Evolutionary conservation across 169 alveolate species (phyloP), one percentile per base, ranked within the genome.

Genomic region (Cardiosporidium cionae): DNA sequence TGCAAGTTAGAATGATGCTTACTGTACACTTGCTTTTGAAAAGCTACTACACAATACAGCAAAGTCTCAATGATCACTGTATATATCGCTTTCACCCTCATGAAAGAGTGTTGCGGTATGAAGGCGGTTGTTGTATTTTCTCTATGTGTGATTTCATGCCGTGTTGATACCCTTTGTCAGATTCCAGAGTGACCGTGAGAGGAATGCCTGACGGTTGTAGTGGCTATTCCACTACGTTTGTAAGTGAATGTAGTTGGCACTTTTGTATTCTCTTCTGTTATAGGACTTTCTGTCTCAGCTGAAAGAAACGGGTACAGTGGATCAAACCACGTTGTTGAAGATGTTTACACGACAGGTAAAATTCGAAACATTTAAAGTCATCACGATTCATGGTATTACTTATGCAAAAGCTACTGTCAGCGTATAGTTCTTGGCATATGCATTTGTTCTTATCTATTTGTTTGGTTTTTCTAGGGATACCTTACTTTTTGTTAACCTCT

Each of bases 301-400:
- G 37, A 52, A 82, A 37, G 68, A 82, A 32, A 77, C 80, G 52
- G 92, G 89, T n/a, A 36, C 84, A 52, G 83, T 78, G 53, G 74
- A 75, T 29, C 54, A 67, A 16, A 16, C 58, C 31, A 28, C 81
- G 3, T 32, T 5, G 52, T 25, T 32, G 27, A 2, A 16, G 5
- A 70, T 70, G 76, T 70, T 16, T 37, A 75, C 27, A 76, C 71
- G 64, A 52, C 74, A 77, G 72, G 72, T 65, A 28, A 9, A 63
- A 63, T 44, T 16, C 58, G 58, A n/a, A 44, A 44, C 58, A 16
- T 16, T n/a, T n/a, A 9, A 9, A 16, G n/a, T n/a, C n/a, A n/a
- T n/a, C n/a, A n/a, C n/a, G n/a, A n/a, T n/a, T n/a, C n/a, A n/a
- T n/a, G n/a, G n/a, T n/a, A n/a, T n/a, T n/a, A n/a, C n/a, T n/a